Evolutionary conservation across 768 basidiomycete species (phyloP).

Genomic region (Mycena chlorophos): DNA sequence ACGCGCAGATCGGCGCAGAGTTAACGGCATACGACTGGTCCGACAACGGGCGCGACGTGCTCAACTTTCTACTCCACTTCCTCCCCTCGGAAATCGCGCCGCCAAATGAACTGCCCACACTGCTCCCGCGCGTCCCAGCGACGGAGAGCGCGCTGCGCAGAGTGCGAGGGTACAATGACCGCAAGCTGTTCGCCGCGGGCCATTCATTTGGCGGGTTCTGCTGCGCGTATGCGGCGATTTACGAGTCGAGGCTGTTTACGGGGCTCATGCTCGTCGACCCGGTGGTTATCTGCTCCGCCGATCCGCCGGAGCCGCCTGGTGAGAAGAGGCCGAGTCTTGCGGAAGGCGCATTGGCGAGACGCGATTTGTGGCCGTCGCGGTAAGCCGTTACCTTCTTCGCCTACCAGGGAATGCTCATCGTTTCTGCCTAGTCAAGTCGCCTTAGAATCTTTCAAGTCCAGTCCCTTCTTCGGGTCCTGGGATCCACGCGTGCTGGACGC

Average conservation of each 20-base stretch:
- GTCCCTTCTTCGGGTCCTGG: slow-evolving; percentile 73
- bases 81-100: slow-evolving; percentile 47
- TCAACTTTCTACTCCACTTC: slow-evolving; percentile 71
- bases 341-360: slow-evolving; percentile 54
- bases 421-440: slow-evolving; percentile 57
- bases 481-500: slow-evolving; percentile 57
- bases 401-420: not conserved
- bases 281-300: slow-evolving; percentile 45
- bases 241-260: slow-evolving; percentile 66
- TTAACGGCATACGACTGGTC: slow-evolving; percentile 71
- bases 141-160: slow-evolving; percentile 44
- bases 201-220: slow-evolving; percentile 87
- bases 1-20: slow-evolving; percentile 44
- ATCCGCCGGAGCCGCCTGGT: slow-evolving; percentile 12
- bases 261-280: slow-evolving; percentile 80
- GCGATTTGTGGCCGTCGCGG: slow-evolving; percentile 66
- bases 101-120: slow-evolving; percentile 45
- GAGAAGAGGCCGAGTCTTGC: slow-evolving; percentile 32
- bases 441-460: slow-evolving; percentile 42
- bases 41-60: slow-evolving; percentile 75
- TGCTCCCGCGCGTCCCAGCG: slow-evolving; percentile 50
- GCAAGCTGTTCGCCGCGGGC: slow-evolving; percentile 68
- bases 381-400: slow-evolving; percentile 22
- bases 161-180: slow-evolving; percentile 46
- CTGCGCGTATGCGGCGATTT: slow-evolving; percentile 66